Evolutionary conservation across 129 eudicot genomes (phyloP).

Genomic region (Centaurea solstitialis): DNA sequence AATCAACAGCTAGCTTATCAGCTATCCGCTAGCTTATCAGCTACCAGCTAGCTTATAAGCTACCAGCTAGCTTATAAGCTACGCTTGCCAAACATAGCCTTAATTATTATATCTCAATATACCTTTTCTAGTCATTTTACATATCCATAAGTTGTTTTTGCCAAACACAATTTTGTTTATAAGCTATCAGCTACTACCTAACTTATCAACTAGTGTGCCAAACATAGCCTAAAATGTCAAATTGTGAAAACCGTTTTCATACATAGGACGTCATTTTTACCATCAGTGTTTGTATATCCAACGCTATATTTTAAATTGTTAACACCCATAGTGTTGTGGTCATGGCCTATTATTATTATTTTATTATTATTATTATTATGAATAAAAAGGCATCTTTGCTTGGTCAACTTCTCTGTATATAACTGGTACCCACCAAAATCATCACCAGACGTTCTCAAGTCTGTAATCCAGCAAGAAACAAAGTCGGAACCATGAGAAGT

Average conservation of each 20-base stretch:
- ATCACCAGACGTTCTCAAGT: neutral
- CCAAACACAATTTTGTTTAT: too few species aligned
- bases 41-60: too few species aligned
- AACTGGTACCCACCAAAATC: conserved; percentile 2
- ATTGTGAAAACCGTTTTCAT: neutral
- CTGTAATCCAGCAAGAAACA: conserved; percentile 12
- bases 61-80: too few species aligned
- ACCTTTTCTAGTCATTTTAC: too few species aligned
- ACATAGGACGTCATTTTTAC: neutral
- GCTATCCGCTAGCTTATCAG: too few species aligned
- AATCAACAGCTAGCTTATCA: too few species aligned
- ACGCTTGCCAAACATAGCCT: too few species aligned
- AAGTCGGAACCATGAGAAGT: conserved; percentile 16
- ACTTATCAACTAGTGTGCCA: too few species aligned
- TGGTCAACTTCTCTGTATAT: conserved; percentile 24
- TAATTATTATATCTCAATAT: too few species aligned
- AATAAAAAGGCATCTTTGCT: neutral
- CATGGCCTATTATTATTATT: neutral
- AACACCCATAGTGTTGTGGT: neutral
- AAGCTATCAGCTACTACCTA: too few species aligned
- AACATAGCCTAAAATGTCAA: neutral
- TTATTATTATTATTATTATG: neutral
- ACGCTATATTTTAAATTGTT: neutral
- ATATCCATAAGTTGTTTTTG: too few species aligned
- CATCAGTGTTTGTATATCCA: neutral